These are phyloP conservation scores for Eutrema japonicum DNA, from an alignment of 345 rosid species.

Conservation along the genomic window DNA sequence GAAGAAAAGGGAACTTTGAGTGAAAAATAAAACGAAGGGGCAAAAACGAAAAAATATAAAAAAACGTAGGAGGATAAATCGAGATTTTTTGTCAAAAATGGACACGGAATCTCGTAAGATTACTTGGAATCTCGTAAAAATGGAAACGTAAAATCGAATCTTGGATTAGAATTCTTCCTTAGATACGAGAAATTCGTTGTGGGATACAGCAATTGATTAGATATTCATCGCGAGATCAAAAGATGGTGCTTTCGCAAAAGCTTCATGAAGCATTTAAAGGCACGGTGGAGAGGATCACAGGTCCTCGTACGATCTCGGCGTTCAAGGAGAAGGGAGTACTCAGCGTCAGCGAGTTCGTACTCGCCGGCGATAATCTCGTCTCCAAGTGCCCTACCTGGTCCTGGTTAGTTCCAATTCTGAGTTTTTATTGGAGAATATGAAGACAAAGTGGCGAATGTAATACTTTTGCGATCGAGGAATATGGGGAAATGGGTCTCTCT, in stretches of 20 bases:
- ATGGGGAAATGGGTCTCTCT: slow-evolving; percentile 24
- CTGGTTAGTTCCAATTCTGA: slow-evolving; percentile 55
- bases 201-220: slow-evolving; percentile 6
- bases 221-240: neutral
- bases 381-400: slow-evolving; percentile 99
- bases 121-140: slow-evolving; percentile 18
- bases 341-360: slow-evolving; percentile 83
- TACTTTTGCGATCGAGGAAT: slow-evolving; percentile 8
- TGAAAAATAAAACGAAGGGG: neutral
- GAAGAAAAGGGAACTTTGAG: neutral
- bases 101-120: slow-evolving; percentile 27
- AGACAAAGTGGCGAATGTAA: neutral
- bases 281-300: slow-evolving; percentile 88
- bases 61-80: slow-evolving; percentile 4
- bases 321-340: slow-evolving; percentile 98
- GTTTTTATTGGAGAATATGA: neutral
- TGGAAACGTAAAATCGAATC: slow-evolving; percentile 33
- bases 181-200: slow-evolving; percentile 8
- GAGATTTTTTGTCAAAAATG: neutral
- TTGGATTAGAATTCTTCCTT: slow-evolving; percentile 10
- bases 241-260: slow-evolving; percentile 75
- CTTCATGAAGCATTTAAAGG: slow-evolving; percentile 92
- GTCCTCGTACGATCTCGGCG: slow-evolving; percentile 92
- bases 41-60: neutral
- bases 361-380: slow-evolving; percentile 98